Evolutionary conservation across 495 filamentous ascomycete species (phyloP).

Genomic region (Aspergillus panamensis): DNA sequence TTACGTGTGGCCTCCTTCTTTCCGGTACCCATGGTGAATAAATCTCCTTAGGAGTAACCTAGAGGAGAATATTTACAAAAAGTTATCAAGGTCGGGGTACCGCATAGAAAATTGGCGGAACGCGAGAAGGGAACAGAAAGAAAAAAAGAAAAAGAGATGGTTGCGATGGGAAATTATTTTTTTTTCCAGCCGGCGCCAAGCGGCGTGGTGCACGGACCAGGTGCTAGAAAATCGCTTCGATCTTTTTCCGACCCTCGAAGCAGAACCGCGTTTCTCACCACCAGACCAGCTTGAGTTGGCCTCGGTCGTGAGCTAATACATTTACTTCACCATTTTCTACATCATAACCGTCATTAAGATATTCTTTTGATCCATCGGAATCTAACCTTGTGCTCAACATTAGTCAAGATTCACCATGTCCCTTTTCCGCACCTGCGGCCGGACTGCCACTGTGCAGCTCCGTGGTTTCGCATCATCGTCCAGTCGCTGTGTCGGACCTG

Average conservation of each 20-base stretch:
- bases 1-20: constrained; percentile 90
- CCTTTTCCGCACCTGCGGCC: constrained; percentile 35
- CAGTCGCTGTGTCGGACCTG: constrained; percentile 50
- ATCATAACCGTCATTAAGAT: neutral
- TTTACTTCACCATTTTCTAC: neutral
- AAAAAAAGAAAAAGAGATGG: constrained; percentile 33
- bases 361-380: neutral
- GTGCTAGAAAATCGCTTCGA: constrained; percentile 44
- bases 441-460: constrained; percentile 44
- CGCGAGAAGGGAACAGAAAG: constrained; percentile 35
- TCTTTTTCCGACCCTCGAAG: constrained; percentile 30
- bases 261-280: constrained; percentile 19
- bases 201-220: constrained; percentile 41
- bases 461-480: constrained; percentile 43
- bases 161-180: constrained; percentile 28
- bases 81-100: constrained; percentile 30
- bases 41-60: constrained; percentile 20
- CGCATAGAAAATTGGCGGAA: constrained; percentile 36
- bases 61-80: constrained; percentile 26
- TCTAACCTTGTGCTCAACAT: too few relatives aligned
- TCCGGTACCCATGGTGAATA: constrained; percentile 75
- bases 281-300: constrained; percentile 2
- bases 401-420: constrained; percentile 29
- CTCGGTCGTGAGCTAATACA: constrained; percentile 11
- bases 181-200: constrained; percentile 38